These are phyloP conservation scores for Taiozyma sp. DNA, from an alignment of 1,139 yeast species.

Conservation along the genomic window DNA sequence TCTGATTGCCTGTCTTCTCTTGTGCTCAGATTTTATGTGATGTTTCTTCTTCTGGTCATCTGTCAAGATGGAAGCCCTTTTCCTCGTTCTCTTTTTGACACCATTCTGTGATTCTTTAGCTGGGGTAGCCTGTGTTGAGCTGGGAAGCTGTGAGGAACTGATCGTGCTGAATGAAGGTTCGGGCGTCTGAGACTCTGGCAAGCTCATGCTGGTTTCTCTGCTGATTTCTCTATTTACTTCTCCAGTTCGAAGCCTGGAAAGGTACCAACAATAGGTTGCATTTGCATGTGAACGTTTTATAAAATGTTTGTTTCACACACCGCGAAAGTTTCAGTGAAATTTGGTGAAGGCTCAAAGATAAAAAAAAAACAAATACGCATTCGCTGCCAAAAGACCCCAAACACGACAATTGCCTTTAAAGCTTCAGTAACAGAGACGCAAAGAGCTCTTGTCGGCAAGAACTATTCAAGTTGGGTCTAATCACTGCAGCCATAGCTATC, in stretches of 20 bases:
- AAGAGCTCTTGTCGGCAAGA: not conserved
- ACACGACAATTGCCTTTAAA: not conserved
- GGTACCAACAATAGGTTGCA: not conserved
- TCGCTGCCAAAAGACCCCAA: not conserved
- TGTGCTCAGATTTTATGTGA: slow-evolving; percentile 47
- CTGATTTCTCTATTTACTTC: not conserved
- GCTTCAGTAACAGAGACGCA: not conserved
- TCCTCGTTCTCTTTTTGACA: slow-evolving; percentile 6
- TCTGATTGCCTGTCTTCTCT: slow-evolving; percentile 42
- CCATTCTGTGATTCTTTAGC: not conserved
- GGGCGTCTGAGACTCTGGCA: not conserved
- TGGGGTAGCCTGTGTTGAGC: not conserved
- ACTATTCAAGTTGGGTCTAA: slow-evolving; percentile 14
- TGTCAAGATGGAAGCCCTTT: slow-evolving; percentile 14
- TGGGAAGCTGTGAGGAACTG: not conserved
- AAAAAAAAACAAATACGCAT: not conserved
- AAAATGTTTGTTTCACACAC: not conserved
- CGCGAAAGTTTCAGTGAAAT: not conserved
- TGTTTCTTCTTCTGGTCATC: slow-evolving; percentile 31
- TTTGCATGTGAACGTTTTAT: not conserved
- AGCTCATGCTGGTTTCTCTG: not conserved
- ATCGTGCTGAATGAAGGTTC: not conserved
- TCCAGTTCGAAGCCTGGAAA: not conserved
- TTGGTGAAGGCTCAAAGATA: not conserved
- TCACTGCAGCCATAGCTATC: slow-evolving; percentile 15